Evolutionary conservation across 2,329 filamentous ascomycete genomes (phyloP).

Genomic region (Delphinella strobiligena): DNA sequence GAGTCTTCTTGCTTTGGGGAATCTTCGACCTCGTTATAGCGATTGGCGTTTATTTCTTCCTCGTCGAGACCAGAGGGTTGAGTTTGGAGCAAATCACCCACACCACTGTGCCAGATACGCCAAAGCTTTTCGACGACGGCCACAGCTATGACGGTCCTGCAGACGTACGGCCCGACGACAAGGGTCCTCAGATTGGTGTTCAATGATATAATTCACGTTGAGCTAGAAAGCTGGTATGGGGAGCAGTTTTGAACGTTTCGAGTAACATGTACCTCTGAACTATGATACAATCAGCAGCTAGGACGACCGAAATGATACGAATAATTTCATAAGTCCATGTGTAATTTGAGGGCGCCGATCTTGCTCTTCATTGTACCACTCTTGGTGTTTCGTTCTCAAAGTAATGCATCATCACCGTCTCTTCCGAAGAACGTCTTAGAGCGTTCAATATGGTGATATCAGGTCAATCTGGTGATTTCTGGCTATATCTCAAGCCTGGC

Average conservation of each 20-base stretch:
- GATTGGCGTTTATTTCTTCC: conserved; percentile 24
- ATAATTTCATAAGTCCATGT: too few relatives aligned
- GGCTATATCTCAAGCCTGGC: too few relatives aligned
- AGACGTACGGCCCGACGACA: background rate
- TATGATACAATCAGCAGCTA: too few relatives aligned
- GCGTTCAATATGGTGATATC: too few relatives aligned
- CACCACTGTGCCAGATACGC: background rate
- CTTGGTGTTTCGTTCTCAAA: too few relatives aligned
- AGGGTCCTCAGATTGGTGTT: background rate
- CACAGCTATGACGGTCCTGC: background rate
- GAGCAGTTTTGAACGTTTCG: background rate
- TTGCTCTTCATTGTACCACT: too few relatives aligned
- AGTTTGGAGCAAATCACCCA: conserved; percentile 23
- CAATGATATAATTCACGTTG: background rate
- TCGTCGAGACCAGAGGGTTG: conserved; percentile 25
- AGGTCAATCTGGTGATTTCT: too few relatives aligned
- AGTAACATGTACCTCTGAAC: background rate
- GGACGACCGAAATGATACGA: too few relatives aligned
- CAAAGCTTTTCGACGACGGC: background rate
- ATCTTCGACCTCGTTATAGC: conserved; percentile 33
- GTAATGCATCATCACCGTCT: too few relatives aligned
- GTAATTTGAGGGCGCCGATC: too few relatives aligned
- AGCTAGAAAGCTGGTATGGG: background rate
- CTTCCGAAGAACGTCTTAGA: too few relatives aligned
- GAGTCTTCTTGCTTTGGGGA: conserved; percentile 37